phyloP scores from a whole-genome alignment of 371 early-diverging fungal genomes.

The Dinochytrium kinnereticum region DNA sequence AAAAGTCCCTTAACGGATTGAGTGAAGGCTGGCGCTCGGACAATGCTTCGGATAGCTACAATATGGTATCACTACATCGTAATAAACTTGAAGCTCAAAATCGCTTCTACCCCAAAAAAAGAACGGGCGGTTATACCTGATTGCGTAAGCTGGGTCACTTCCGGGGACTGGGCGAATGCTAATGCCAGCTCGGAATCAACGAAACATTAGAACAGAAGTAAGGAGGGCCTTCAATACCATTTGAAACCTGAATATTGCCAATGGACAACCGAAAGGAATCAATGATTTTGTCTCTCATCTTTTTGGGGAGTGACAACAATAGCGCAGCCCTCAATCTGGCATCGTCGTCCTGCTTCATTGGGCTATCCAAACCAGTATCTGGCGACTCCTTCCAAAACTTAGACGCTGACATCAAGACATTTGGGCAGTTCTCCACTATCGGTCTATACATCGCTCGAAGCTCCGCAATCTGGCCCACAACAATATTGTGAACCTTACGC shows the following conservation, averaged over 20 bases:
- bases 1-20: constrained; percentile 92
- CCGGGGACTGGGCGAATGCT: not conserved
- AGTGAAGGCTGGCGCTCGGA: constrained; percentile 78
- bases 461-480: constrained; percentile 74
- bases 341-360: constrained; percentile 44
- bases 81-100: no score
- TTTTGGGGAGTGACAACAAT: constrained; percentile 46
- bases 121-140: no score
- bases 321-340: constrained; percentile 33
- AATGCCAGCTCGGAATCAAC: constrained; percentile 36
- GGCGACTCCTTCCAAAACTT: not conserved
- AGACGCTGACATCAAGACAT: constrained; percentile 35
- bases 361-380: not conserved
- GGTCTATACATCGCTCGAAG: constrained; percentile 82
- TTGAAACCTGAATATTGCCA: not conserved
- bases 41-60: constrained; percentile 55
- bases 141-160: not conserved
- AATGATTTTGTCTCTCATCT: constrained; percentile 27
- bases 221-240: constrained; percentile 33
- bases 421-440: constrained; percentile 76
- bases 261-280: constrained; percentile 11
- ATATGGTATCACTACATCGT: not conserved
- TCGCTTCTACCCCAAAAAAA: no score
- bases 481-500: constrained; percentile 92
- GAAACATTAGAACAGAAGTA: constrained; percentile 46